Evolutionary conservation across 1,139 yeast species (phyloP), one percentile per base, ranked within the genome.

Genomic region (Candida neerlandica): DNA sequence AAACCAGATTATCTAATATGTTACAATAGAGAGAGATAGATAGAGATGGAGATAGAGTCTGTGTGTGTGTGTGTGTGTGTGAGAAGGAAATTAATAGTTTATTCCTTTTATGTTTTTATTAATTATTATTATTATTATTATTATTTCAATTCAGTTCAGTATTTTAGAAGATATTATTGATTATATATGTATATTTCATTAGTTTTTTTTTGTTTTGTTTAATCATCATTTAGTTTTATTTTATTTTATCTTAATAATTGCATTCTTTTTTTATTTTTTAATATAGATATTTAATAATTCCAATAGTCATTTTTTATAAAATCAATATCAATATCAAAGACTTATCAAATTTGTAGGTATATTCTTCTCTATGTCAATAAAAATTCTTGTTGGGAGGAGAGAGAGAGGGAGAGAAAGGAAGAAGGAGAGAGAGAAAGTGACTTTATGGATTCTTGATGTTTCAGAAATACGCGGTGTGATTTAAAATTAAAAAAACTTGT

Each of bases 1-100:
- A 44, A 23, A 44, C 45, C 14, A 34, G 45, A 35, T 43, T 43
- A 43, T 43, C 34, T 35, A 35, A 43, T 33, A 42, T 42, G 30
- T 15, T 33, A 14, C 44, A 42, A 33, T 42, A 42, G 32, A 42
- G 18, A 33, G 4, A 32, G 26, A 27, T 6, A 14, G 15, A 26
- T 19, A n/a, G n/a, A n/a, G n/a, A n/a, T n/a, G n/a, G n/a, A n/a
- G n/a, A n/a, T 38, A n/a, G 41, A 18, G 23, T 10, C 11, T 29
- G 27, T 4, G 33, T 41, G 30, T 49, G 46, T 46, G 38, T 21
- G 14, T 41, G 16, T 41, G 41, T 21, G n/a, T 38, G 30, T 21
- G 18, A 11, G 34, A 7, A 9, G 11, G 7, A 27, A 11, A 27
- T 9, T 9, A 11, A 27, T 9, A 9, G 18, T 15, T 39, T 39